Conservation (phyloP, 2,329 filamentous ascomycete genomes). For the Sporothrix phasma region DNA sequence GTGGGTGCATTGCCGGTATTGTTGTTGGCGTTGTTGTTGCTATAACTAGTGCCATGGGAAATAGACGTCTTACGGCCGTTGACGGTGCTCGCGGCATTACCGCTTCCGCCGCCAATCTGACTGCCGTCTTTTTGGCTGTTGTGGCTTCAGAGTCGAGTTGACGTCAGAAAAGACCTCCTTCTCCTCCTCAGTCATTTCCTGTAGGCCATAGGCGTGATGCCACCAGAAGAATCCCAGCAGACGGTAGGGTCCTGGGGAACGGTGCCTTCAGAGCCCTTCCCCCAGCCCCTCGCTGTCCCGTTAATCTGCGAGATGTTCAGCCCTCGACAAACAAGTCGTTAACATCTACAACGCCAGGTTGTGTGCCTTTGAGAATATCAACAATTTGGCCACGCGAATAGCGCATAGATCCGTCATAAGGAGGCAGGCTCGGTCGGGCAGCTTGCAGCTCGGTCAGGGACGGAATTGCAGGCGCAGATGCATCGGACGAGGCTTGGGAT, state of each 20-base stretch:
- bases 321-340: conserved; percentile 60
- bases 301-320: conserved; percentile 69
- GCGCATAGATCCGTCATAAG: conserved; percentile 43
- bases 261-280: conserved; percentile 64
- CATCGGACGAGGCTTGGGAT: conserved; percentile 17
- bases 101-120: conserved; percentile 34
- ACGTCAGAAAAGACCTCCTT: conserved; percentile 71
- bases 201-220: conserved; percentile 61
- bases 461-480: conserved; percentile 11
- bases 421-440: conserved; percentile 29
- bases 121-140: conserved; percentile 62
- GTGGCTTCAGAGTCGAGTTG: conserved; percentile 86
- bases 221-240: conserved; percentile 75
- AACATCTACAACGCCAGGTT: conserved; percentile 42
- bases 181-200: conserved; percentile 56
- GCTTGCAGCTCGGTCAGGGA: conserved; percentile 25
- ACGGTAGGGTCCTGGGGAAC: conserved; percentile 73
- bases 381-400: conserved; percentile 75
- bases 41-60: conserved; percentile 61
- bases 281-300: conserved; percentile 60
- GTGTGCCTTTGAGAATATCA: conserved; percentile 52
- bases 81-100: conserved; percentile 23
- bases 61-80: conserved; percentile 75
- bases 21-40: conserved; percentile 26
- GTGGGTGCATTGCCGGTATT: conserved; percentile 50